Conservation (phyloP, 192 early-diverging fungal genomes). For the Nowakowskiella sp. region DNA sequence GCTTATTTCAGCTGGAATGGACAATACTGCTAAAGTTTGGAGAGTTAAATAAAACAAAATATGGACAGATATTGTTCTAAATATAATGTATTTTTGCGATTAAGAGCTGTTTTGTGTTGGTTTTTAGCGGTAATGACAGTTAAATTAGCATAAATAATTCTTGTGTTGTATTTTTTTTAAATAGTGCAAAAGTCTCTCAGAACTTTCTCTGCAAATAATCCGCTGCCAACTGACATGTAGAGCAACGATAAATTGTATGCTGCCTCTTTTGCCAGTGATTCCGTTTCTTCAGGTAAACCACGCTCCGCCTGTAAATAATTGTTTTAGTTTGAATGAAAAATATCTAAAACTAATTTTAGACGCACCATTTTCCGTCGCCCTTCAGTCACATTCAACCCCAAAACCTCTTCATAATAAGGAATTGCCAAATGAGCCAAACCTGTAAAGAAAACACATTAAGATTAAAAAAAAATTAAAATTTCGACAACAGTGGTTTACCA, state of each 20-base stretch:
- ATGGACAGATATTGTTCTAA: too few relatives aligned
- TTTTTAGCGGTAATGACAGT: too few relatives aligned
- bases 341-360: too few relatives aligned
- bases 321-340: too few relatives aligned
- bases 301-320: too few relatives aligned
- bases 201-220: conserved; percentile 59
- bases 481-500: conserved; percentile 9
- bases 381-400: conserved; percentile 51
- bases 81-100: too few relatives aligned
- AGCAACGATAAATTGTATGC: conserved; percentile 88
- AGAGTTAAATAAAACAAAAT: conserved; percentile 9
- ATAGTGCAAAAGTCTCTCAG: conserved; percentile 72
- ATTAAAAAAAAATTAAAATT: neutral
- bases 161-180: too few relatives aligned
- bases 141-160: too few relatives aligned
- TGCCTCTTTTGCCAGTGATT: conserved; percentile 71
- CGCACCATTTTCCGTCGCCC: too few relatives aligned
- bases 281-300: too few relatives aligned
- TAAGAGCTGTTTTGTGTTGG: too few relatives aligned
- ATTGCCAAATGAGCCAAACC: conserved; percentile 73
- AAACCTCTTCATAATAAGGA: conserved; percentile 74
- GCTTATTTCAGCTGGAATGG: conserved; percentile 31
- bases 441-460: conserved; percentile 9
- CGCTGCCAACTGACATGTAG: conserved; percentile 65
- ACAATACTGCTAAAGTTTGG: conserved; percentile 26